A percentile compares a stretch with the other conserved stretches of the same genome.
These are phyloP conservation scores for Inga leiocalycina DNA, from an alignment of 306 rosid species.

Conservation along the genomic window DNA sequence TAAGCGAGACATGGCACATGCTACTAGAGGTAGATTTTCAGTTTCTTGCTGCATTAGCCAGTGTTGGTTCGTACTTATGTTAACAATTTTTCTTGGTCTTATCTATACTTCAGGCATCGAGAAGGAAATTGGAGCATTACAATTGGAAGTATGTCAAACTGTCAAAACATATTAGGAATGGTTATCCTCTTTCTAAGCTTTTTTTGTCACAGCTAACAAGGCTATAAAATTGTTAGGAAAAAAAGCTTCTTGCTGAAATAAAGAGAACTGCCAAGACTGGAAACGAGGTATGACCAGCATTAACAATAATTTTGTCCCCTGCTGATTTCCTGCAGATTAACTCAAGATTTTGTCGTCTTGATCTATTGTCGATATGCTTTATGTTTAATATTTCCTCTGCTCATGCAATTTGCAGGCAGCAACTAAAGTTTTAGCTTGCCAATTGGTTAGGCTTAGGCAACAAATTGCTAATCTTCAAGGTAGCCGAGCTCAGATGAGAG, in stretches of 20 bases:
- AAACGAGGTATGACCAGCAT: conserved; percentile 65
- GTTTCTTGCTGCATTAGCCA: background rate
- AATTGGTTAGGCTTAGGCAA: conserved; percentile 90
- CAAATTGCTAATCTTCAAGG: conserved; percentile 96
- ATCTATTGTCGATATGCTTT: background rate
- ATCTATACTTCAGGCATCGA: conserved; percentile 67
- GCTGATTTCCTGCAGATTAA: conserved; percentile 2
- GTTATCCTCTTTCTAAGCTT: background rate
- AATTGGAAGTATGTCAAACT: conserved; percentile 73
- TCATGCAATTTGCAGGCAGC: conserved; percentile 65
- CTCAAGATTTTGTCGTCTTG: background rate
- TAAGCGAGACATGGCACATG: conserved; percentile 84
- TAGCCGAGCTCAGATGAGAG: conserved; percentile 99
- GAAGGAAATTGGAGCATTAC: conserved; percentile 92
- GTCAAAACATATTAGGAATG: conserved; percentile 5
- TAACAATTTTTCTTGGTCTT: conserved; percentile 16
- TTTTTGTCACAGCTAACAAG: conserved; percentile 35
- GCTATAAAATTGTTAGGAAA: conserved; percentile 63
- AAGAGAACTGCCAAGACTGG: conserved; percentile 98
- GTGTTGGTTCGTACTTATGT: background rate
- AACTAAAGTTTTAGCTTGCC: conserved; percentile 90
- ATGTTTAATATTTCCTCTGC: conserved; percentile 30
- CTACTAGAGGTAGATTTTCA: conserved; percentile 70
- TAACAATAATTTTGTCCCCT: background rate
- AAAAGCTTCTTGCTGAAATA: conserved; percentile 89